Evolutionary conservation across 108 stramenopile genomes (phyloP).

Genomic region (Nitzschia putrida): DNA sequence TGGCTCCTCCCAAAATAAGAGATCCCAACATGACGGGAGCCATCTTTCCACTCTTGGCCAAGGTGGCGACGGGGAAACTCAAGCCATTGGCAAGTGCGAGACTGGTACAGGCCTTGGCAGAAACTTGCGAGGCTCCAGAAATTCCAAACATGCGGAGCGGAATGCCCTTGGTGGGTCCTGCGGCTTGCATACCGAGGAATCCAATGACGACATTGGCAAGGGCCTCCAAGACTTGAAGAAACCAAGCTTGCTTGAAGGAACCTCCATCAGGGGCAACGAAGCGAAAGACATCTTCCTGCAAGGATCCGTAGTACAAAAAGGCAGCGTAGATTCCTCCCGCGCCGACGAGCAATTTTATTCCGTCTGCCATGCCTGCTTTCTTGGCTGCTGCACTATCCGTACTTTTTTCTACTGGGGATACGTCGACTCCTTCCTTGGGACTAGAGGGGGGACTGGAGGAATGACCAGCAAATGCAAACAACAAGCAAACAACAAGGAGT

Average conservation of each 20-base stretch:
- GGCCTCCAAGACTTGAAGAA: slow-evolving; percentile 89
- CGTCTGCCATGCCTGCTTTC: slow-evolving; percentile 51
- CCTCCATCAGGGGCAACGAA: slow-evolving; percentile 83
- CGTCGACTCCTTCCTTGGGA: background rate
- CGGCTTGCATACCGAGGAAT: slow-evolving; percentile 79
- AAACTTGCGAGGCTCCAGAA: slow-evolving; percentile 87
- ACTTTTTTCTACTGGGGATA: background rate
- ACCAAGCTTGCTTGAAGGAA: slow-evolving; percentile 90
- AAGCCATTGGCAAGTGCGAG: slow-evolving; percentile 85
- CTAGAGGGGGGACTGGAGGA: background rate
- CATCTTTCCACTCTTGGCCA: slow-evolving; percentile 93
- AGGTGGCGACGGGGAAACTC: slow-evolving; percentile 84
- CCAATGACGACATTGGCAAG: slow-evolving; percentile 89
- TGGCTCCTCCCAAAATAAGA: slow-evolving; percentile 84
- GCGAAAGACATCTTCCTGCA: slow-evolving; percentile 95
- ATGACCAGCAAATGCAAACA: too few relatives aligned
- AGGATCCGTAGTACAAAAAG: slow-evolving; percentile 93
- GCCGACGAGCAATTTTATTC: slow-evolving; percentile 80
- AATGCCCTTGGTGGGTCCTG: slow-evolving; percentile 79
- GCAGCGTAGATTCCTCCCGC: slow-evolving; percentile 94
- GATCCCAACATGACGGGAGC: slow-evolving; percentile 93
- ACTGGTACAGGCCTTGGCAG: slow-evolving; percentile 91
- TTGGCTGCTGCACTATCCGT: background rate
- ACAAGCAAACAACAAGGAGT: background rate
- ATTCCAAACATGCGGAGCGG: slow-evolving; percentile 84